Percentiles rank a stretch among this genome's conserved stretches.
phyloP scores from a whole-genome alignment of 2,329 filamentous ascomycete genomes.

The Phyllachora maydis region DNA sequence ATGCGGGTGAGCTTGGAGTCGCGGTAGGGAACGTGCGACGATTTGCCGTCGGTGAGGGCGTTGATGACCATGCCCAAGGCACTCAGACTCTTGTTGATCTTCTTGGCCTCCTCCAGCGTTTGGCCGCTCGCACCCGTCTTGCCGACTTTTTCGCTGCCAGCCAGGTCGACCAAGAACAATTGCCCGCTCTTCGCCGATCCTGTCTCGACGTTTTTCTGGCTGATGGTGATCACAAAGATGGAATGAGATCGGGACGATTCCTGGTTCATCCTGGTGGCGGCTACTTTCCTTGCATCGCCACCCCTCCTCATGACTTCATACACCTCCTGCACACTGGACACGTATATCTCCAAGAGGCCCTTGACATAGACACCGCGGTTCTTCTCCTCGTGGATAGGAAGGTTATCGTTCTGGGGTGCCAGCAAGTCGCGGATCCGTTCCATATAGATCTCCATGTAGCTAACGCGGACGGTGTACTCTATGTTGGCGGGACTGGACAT shows the following conservation, averaged over 20 bases:
- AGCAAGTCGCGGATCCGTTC: slow-evolving; percentile 87
- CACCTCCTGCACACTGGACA: slow-evolving; percentile 86
- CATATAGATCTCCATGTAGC: slow-evolving; percentile 96
- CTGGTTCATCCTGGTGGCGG: slow-evolving; percentile 97
- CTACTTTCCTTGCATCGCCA: slow-evolving; percentile 74
- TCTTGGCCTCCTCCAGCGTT: slow-evolving; percentile 76
- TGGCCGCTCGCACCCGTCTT: slow-evolving; percentile 96
- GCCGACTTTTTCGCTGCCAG: slow-evolving; percentile 94
- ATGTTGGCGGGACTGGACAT: slow-evolving; percentile 80
- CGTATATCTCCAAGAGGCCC: slow-evolving; percentile 83
- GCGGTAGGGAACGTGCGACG: slow-evolving; percentile 69
- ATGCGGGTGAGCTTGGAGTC: slow-evolving; percentile 93
- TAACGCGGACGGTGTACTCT: slow-evolving; percentile 94
- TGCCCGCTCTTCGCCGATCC: slow-evolving; percentile 82
- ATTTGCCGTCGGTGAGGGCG: slow-evolving; percentile 77
- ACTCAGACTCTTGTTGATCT: slow-evolving; percentile 95
- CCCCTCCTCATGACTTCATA: slow-evolving; percentile 93
- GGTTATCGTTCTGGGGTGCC: slow-evolving; percentile 91
- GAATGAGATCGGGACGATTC: slow-evolving; percentile 96
- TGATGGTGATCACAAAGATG: slow-evolving; percentile 92
- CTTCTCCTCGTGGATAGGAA: slow-evolving; percentile 97
- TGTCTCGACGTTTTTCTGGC: slow-evolving; percentile 94
- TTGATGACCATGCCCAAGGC: slow-evolving; percentile 95
- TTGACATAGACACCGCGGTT: slow-evolving; percentile 93
- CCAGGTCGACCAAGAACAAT: slow-evolving; percentile 88